A percentile compares a stretch with the other conserved stretches of the same genome.
These are phyloP conservation scores for Xerocomus potaroensis DNA, from an alignment of 768 basidiomycete genomes.

Conservation along the genomic window DNA sequence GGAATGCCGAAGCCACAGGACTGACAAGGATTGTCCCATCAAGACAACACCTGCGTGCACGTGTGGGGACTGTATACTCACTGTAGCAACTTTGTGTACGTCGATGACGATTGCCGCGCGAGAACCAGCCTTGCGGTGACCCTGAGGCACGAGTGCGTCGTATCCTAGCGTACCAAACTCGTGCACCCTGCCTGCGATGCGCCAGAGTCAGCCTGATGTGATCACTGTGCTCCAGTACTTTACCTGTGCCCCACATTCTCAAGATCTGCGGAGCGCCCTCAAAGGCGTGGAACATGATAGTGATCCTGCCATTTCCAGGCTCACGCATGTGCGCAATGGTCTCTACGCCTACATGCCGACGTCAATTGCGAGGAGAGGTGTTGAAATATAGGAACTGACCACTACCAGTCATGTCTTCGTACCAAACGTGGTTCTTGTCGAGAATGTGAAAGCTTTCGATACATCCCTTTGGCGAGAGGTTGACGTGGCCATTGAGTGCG, in stretches of 20 bases:
- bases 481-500: slow-evolving; percentile 62
- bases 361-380: no score
- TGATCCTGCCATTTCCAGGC: slow-evolving; percentile 51
- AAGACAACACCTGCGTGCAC: neutral
- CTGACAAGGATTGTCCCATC: slow-evolving; percentile 32
- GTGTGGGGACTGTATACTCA: slow-evolving; percentile 20
- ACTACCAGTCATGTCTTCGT: slow-evolving; percentile 69
- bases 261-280: slow-evolving; percentile 55
- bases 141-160: slow-evolving; percentile 43
- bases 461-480: slow-evolving; percentile 64
- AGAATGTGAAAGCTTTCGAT: slow-evolving; percentile 58
- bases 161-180: slow-evolving; percentile 65
- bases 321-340: slow-evolving; percentile 61
- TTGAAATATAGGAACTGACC: slow-evolving; percentile 43
- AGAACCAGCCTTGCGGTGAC: slow-evolving; percentile 49
- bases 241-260: slow-evolving; percentile 58
- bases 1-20: slow-evolving; percentile 68
- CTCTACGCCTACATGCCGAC: slow-evolving; percentile 55
- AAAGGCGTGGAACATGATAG: slow-evolving; percentile 58
- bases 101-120: slow-evolving; percentile 59
- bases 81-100: slow-evolving; percentile 53
- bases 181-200: slow-evolving; percentile 45
- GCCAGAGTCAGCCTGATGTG: neutral
- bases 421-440: slow-evolving; percentile 56
- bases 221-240: neutral